These are phyloP conservation scores for Saccharomycodes ludwigii DNA, from an alignment of 805 yeast genomes.

Conservation along the genomic window DNA sequence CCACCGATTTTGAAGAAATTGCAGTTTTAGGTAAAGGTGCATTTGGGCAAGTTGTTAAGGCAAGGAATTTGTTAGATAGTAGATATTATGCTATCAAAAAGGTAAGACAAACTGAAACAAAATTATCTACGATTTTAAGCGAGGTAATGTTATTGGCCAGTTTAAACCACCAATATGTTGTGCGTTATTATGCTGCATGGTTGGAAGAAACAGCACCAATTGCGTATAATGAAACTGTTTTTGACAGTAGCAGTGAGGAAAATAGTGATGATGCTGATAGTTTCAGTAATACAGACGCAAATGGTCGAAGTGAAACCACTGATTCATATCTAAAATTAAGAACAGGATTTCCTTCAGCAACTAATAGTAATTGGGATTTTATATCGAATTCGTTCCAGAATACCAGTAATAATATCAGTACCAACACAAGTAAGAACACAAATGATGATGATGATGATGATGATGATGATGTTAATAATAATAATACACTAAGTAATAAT, in stretches of 20 bases:
- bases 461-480: constrained; percentile 2
- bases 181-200: constrained; percentile 96
- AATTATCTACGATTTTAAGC: constrained; percentile 67
- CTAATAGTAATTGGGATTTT: constrained; percentile 41
- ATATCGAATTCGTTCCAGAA: constrained; percentile 45
- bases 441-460: constrained; percentile 1
- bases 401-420: no score
- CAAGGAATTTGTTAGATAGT: constrained; percentile 86
- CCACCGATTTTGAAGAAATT: constrained; percentile 89
- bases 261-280: constrained; percentile 9
- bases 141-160: constrained; percentile 90
- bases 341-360: neutral
- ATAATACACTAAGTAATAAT: neutral
- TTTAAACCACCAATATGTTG: constrained; percentile 89
- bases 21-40: constrained; percentile 90
- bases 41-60: constrained; percentile 97
- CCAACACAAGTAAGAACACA: no score
- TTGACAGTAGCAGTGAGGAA: no score
- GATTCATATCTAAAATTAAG: constrained; percentile 6
- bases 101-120: constrained; percentile 69
- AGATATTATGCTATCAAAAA: constrained; percentile 90
- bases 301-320: no score
- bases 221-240: no score
- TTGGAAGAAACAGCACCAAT: constrained; percentile 59
- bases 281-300: no score